phyloP scores from a whole-genome alignment of 495 filamentous ascomycete genomes.

The Hypoxylon crocopeplum region DNA sequence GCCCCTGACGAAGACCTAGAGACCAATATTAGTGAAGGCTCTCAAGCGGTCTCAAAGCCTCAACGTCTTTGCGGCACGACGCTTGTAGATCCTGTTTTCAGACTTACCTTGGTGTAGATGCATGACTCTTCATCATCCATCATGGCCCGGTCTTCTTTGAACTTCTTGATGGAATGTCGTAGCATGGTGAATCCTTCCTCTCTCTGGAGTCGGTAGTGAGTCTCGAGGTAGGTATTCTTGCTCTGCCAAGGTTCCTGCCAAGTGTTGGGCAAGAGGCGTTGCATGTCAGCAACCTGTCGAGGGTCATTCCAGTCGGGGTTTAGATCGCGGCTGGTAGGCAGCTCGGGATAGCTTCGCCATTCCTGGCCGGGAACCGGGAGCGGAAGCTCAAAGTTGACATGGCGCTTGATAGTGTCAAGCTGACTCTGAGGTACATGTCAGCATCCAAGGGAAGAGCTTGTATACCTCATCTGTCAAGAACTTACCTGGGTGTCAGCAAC shows the following conservation, averaged over 20 bases:
- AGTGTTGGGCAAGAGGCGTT: conserved; percentile 46
- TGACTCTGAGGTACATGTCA: conserved; percentile 23
- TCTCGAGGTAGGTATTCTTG: conserved; percentile 62
- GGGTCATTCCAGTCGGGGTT: conserved; percentile 40
- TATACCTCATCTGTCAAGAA: too few relatives aligned
- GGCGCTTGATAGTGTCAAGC: conserved; percentile 36
- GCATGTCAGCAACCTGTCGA: conserved; percentile 43
- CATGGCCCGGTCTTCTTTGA: conserved; percentile 53
- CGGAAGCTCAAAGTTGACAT: conserved; percentile 34
- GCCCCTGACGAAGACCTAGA: conserved; percentile 69
- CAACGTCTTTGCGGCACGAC: too few relatives aligned
- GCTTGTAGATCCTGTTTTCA: too few relatives aligned
- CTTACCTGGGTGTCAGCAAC: neutral
- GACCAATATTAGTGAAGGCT: neutral
- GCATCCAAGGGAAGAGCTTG: neutral
- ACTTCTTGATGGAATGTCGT: conserved; percentile 61
- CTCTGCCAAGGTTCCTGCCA: conserved; percentile 49
- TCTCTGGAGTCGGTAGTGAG: conserved; percentile 71
- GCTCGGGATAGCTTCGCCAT: conserved; percentile 54
- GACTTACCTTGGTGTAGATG: conserved; percentile 76
- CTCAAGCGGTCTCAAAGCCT: neutral
- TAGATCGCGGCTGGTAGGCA: conserved; percentile 51
- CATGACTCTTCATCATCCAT: conserved; percentile 63
- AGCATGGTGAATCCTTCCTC: conserved; percentile 68
- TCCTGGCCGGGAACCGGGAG: conserved; percentile 19